Conservation (phyloP, 2,329 filamentous ascomycete genomes). For the Penicillium sp. region DNA sequence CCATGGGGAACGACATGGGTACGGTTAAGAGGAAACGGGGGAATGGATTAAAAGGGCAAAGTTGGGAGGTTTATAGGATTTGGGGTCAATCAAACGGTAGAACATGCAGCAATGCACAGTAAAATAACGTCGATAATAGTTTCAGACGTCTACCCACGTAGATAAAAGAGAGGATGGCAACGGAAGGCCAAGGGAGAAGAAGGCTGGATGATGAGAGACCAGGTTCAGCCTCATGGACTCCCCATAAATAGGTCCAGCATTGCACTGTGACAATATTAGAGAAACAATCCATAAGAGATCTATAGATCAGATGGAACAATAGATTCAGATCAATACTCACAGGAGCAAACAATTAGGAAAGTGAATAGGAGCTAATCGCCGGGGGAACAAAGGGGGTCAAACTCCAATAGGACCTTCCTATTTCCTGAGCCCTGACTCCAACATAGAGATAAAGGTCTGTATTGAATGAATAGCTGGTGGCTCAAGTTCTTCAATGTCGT, state of each 20-base stretch:
- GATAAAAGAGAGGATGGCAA: background rate
- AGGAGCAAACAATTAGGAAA: constrained; percentile 2
- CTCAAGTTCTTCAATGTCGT: constrained; percentile 1
- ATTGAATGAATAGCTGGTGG: background rate
- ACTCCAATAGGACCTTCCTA: background rate
- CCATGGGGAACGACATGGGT: constrained; percentile 26
- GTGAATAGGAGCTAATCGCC: constrained; percentile 3
- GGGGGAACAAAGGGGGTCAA: background rate
- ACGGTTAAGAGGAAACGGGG: background rate
- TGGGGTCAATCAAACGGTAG: background rate
- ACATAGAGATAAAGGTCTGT: constrained; percentile 1
- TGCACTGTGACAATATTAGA: constrained; percentile 12
- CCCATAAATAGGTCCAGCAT: constrained; percentile 22
- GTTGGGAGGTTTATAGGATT: constrained; percentile 1
- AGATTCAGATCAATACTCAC: background rate
- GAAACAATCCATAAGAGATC: background rate
- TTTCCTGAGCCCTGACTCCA: background rate
- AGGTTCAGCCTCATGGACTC: constrained; percentile 22
- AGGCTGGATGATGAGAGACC: constrained; percentile 9
- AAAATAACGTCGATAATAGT: constrained; percentile 3
- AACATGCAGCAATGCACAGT: background rate
- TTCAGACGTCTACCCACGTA: constrained; percentile 8
- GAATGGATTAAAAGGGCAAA: background rate
- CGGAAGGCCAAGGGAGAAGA: constrained; percentile 1
- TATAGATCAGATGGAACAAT: background rate